Evolutionary conservation across 2,329 filamentous ascomycete genomes (phyloP).

Genomic region (Dendrostoma leiphaemia): DNA sequence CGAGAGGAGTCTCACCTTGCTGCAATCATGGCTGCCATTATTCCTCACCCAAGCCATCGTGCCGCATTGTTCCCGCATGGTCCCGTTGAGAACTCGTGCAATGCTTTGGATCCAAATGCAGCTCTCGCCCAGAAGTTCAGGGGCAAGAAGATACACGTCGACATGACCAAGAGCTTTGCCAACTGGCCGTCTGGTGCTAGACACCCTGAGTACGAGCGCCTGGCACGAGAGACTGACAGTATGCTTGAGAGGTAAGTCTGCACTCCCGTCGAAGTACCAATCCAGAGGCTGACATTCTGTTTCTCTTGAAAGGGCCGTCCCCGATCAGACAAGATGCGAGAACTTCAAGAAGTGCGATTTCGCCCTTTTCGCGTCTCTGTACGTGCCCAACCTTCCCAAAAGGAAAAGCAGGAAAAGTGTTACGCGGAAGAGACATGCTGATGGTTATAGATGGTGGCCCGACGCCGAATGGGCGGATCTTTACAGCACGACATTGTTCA

Average conservation of each 20-base stretch:
- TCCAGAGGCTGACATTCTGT: neutral
- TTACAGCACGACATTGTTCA: constrained; percentile 29
- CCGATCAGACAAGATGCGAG: constrained; percentile 27
- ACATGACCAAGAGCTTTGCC: constrained; percentile 18
- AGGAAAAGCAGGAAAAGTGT: neutral
- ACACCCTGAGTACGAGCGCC: constrained; percentile 5
- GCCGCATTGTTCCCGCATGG: neutral
- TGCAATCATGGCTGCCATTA: constrained; percentile 3
- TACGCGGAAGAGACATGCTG: neutral
- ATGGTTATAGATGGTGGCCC: constrained; percentile 30
- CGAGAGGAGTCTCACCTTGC: no score
- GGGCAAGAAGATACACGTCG: constrained; percentile 13
- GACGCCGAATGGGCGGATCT: constrained; percentile 31
- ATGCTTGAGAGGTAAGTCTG: constrained; percentile 12
- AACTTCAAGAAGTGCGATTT: constrained; percentile 33
- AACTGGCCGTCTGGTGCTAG: constrained; percentile 8
- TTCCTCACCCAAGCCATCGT: neutral
- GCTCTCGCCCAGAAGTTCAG: constrained; percentile 13
- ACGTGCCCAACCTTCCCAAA: constrained; percentile 7
- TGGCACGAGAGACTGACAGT: constrained; percentile 6
- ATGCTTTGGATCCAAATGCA: neutral
- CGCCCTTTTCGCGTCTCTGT: constrained; percentile 30
- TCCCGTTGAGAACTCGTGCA: neutral
- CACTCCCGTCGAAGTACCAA: no score
- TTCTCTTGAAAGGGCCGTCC: constrained; percentile 24